Evolutionary conservation across 352 stramenopile species (phyloP).

Genomic region (Peronospora farinosa): DNA sequence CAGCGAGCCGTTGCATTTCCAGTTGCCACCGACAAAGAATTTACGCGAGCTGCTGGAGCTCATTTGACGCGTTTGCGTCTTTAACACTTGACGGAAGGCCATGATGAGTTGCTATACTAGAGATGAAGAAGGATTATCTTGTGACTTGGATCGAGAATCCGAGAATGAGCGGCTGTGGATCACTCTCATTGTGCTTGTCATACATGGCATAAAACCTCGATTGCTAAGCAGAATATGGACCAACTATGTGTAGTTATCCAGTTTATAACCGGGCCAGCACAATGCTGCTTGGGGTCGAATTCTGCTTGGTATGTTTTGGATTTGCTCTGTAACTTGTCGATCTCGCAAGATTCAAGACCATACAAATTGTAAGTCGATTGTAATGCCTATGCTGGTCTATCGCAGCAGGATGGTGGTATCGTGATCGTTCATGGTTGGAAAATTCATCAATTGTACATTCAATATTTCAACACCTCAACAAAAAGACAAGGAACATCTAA

Average conservation of each 20-base stretch:
- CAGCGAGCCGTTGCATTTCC: conserved; percentile 94
- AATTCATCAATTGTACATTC: too few relatives aligned
- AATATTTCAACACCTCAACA: too few relatives aligned
- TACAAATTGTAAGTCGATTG: too few relatives aligned
- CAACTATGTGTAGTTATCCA: neutral
- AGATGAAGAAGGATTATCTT: conserved; percentile 6
- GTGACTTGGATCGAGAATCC: conserved; percentile 37
- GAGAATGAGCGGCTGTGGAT: conserved; percentile 30
- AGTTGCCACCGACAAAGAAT: conserved; percentile 99
- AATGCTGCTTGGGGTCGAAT: too few relatives aligned
- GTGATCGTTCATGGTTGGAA: too few relatives aligned
- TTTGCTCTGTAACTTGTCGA: too few relatives aligned
- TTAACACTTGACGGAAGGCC: conserved; percentile 40
- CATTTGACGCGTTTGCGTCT: conserved; percentile 53
- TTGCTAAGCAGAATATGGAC: neutral
- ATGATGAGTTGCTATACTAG: conserved; percentile 14
- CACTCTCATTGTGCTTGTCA: neutral
- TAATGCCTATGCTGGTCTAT: too few relatives aligned
- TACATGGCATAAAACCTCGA: neutral
- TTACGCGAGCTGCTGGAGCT: conserved; percentile 75
- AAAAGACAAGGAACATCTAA: too few relatives aligned
- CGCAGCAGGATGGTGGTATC: too few relatives aligned
- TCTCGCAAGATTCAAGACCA: too few relatives aligned
- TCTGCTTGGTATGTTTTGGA: too few relatives aligned
- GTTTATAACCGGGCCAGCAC: too few relatives aligned